phyloP scores from a whole-genome alignment of 2,329 filamentous ascomycete species.

The Sarocladiaceae sp. region DNA sequence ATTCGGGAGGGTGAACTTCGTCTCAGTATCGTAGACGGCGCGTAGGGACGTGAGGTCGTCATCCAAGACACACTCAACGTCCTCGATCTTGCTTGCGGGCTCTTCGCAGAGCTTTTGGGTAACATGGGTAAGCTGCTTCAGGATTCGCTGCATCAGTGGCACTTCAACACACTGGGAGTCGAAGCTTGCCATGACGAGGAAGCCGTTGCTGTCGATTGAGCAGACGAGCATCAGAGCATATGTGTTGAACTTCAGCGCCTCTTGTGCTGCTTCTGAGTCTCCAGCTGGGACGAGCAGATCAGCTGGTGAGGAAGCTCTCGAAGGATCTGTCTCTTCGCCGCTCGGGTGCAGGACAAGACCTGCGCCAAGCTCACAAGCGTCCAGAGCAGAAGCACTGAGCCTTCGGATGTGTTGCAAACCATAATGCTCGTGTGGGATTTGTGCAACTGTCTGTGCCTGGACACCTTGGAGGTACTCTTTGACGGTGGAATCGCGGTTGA shows the following conservation, averaged over 20 bases:
- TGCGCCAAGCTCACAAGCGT: slow-evolving; percentile 53
- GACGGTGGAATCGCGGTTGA: slow-evolving; percentile 38
- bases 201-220: slow-evolving; percentile 50
- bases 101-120: slow-evolving; percentile 43
- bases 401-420: slow-evolving; percentile 56
- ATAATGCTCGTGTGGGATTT: slow-evolving; percentile 62
- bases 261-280: slow-evolving; percentile 52
- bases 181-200: slow-evolving; percentile 60
- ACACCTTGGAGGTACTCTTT: slow-evolving; percentile 51
- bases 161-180: slow-evolving; percentile 55
- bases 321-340: slow-evolving; percentile 22
- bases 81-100: slow-evolving; percentile 24
- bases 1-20: slow-evolving; percentile 16
- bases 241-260: slow-evolving; percentile 55
- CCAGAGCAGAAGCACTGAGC: slow-evolving; percentile 48
- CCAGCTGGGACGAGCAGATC: slow-evolving; percentile 50
- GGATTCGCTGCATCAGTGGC: slow-evolving; percentile 46
- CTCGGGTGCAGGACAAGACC: slow-evolving; percentile 51
- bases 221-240: slow-evolving; percentile 65
- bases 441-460: slow-evolving; percentile 50
- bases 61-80: slow-evolving; percentile 29
- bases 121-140: slow-evolving; percentile 48
- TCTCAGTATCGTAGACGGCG: slow-evolving; percentile 17
- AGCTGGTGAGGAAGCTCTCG: slow-evolving; percentile 33
- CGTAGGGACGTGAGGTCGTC: slow-evolving; percentile 29